These are phyloP conservation scores for Eragrostis curvula DNA, from an alignment of 176 grass and related monocot genomes.

Conservation along the genomic window DNA sequence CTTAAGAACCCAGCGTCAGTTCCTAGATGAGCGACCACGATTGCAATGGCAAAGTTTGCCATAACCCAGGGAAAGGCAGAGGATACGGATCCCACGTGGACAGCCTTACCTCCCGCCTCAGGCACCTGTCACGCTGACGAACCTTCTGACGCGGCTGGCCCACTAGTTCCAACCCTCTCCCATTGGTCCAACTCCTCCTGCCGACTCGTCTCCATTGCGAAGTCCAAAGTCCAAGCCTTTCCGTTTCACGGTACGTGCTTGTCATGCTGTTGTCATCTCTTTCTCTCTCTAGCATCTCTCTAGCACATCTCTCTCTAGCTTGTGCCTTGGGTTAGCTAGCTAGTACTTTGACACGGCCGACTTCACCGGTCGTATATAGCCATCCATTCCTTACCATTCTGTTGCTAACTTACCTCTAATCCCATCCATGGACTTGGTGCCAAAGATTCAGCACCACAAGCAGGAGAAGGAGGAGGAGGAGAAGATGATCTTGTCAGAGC, in stretches of 20 bases:
- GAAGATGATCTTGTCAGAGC: background rate
- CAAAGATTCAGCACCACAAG: background rate
- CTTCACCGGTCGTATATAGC: slow-evolving; percentile 24
- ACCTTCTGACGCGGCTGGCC: background rate
- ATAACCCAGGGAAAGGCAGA: no score
- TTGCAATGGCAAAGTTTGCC: no score
- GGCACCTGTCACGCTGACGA: slow-evolving; percentile 43
- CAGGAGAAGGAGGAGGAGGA: background rate
- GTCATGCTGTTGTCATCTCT: background rate
- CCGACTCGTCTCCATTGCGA: background rate
- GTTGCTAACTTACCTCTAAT: background rate
- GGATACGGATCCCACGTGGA: no score
- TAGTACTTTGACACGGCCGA: slow-evolving; percentile 11
- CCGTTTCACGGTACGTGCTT: slow-evolving; percentile 34
- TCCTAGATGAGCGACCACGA: no score
- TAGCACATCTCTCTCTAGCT: background rate
- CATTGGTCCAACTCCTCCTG: slow-evolving; percentile 3
- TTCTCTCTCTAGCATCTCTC: background rate
- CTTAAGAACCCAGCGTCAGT: no score
- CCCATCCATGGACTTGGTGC: slow-evolving; percentile 36
- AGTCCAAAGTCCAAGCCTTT: slow-evolving; percentile 49
- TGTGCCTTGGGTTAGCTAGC: background rate
- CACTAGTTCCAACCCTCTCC: background rate
- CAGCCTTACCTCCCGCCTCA: background rate
- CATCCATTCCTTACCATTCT: background rate